These are phyloP conservation scores for Dictyostelium intermedium DNA, from an alignment of 78 protist species.

Conservation along the genomic window DNA sequence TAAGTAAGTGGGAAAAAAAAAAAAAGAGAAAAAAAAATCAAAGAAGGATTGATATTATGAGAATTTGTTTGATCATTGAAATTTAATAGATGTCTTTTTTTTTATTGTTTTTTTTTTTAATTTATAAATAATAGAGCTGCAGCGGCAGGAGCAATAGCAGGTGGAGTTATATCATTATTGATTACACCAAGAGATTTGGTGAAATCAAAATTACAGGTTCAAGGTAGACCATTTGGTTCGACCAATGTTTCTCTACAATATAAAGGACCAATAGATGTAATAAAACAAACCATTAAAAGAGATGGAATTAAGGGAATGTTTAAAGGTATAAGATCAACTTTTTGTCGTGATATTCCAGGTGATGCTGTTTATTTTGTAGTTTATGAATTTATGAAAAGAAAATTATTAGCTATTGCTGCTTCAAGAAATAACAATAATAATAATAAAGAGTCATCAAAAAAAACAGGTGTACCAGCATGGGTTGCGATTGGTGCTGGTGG, in stretches of 20 bases:
- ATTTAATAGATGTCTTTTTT: not conserved
- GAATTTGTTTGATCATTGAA: not conserved
- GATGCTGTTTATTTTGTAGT: slow-evolving; percentile 44
- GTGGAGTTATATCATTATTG: slow-evolving; percentile 56
- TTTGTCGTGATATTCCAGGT: slow-evolving; percentile 36
- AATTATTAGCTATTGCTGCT: not conserved
- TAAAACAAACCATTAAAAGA: not conserved
- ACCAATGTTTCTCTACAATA: not conserved
- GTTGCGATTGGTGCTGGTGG: slow-evolving; percentile 80
- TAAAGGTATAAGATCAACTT: slow-evolving; percentile 37
- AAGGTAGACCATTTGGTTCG: slow-evolving; percentile 21
- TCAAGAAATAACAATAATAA: not conserved
- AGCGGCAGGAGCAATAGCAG: slow-evolving; percentile 69
- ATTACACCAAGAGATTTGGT: slow-evolving; percentile 64
- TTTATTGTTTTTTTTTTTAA: not conserved
- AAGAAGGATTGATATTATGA: too few species aligned
- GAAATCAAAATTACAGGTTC: slow-evolving; percentile 67
- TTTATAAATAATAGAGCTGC: slow-evolving; percentile 15
- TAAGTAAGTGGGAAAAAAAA: slow-evolving; percentile 9
- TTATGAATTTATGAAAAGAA: slow-evolving; percentile 44
- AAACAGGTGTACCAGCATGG: slow-evolving; percentile 46
- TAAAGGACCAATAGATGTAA: slow-evolving; percentile 60
- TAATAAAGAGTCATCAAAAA: not conserved
- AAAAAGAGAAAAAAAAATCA: too few species aligned
- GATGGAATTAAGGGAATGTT: slow-evolving; percentile 41